Base-by-base conservation (phyloP, 2,329 filamentous ascomycete genomes). In the Magnaporthiopsis rhizophila region DNA sequence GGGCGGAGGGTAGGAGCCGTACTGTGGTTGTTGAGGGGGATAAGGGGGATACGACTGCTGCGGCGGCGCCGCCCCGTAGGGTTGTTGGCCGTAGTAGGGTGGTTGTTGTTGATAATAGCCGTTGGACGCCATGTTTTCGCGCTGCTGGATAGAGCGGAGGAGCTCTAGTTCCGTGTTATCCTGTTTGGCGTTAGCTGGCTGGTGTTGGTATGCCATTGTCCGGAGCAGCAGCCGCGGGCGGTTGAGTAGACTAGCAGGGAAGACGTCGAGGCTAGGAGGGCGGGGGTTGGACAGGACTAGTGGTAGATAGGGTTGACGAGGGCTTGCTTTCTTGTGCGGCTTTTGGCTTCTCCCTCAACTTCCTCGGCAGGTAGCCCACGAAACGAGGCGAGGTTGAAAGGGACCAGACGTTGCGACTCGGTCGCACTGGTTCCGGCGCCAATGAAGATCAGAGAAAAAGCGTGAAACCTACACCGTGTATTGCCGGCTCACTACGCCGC, bases 41-140 rank as follows among this genome's bases (percentile, higher is more conserved):
- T 62, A 56, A 3, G 61, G 61, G 3, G 36, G 61, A n/a, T 62
- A 53, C 36, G 36, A 62, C 61, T 13, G 61, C 50, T 61, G 59
- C 34, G 59, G 59, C 12, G 59, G 59, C 38, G 59, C 34, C 26
- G 34, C 59, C 30, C 59, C 59, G 38, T 61, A 61, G 32, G n/a
- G 32, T 34, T 62, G 61, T 9, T n/a, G 61, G 15, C 45, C 36
- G 36, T 62, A 50, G 59, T 61, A 61, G 3, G 36, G 61, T 38
- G 30, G 61, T n/a, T 62, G 36, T 30, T 62, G 61, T 18, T 62
- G 61, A 34, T 62, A 62, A 32, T 62, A 62, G 61, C 61, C 45
- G 38, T 62, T 45, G 36, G 38, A 56, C 30, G 61, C 34, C 61
- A 62, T 62, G 36, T 62, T 56, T 62, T 61, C 59, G 34, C 32